Percentiles rank a stretch among this genome's conserved stretches.
Conservation (phyloP, 2,329 filamentous ascomycete species). For the Trichoderma semiorbis region DNA sequence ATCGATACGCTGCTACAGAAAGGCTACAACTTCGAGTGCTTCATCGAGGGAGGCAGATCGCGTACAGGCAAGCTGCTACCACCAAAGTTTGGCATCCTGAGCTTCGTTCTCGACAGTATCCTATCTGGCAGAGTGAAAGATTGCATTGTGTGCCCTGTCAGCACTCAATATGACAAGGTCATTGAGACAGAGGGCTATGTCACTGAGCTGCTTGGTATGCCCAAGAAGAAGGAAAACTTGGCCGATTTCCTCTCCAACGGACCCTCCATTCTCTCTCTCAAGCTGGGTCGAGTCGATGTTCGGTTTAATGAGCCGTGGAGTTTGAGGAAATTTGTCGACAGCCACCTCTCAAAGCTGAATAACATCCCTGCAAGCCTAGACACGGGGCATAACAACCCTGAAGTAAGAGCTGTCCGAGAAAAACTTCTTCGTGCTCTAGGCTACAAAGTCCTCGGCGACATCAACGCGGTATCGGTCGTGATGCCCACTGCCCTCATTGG, state of each 20-base stretch:
- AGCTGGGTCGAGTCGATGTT: slow-evolving; percentile 88
- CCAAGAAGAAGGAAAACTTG: slow-evolving; percentile 93
- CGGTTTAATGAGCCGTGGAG: slow-evolving; percentile 98
- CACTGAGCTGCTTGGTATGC: slow-evolving; percentile 85
- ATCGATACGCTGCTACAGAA: slow-evolving; percentile 88
- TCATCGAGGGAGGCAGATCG: slow-evolving; percentile 92
- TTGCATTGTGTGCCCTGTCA: slow-evolving; percentile 90
- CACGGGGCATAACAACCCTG: slow-evolving; percentile 44
- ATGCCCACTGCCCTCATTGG: slow-evolving; percentile 98
- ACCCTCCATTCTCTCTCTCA: slow-evolving; percentile 82
- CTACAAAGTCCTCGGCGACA: slow-evolving; percentile 88
- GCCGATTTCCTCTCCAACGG: slow-evolving; percentile 80
- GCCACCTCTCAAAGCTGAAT: slow-evolving; percentile 62
- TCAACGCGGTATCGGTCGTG: slow-evolving; percentile 93
- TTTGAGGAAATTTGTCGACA: slow-evolving; percentile 72
- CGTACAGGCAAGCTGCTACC: slow-evolving; percentile 89
- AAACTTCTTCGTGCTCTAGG: slow-evolving; percentile 81
- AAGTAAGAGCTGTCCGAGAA: slow-evolving; percentile 56
- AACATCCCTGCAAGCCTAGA: slow-evolving; percentile 40
- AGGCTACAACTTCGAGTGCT: slow-evolving; percentile 94
- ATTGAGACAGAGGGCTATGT: slow-evolving; percentile 98
- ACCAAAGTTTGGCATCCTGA: slow-evolving; percentile 93
- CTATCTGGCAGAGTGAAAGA: slow-evolving; percentile 85
- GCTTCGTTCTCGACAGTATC: slow-evolving; percentile 86
- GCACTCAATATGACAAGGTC: slow-evolving; percentile 97